A percentile compares a stretch with the other conserved stretches of the same genome.
Conservation (phyloP, 768 basidiomycete species). For the Suillus ampliporus region DNA sequence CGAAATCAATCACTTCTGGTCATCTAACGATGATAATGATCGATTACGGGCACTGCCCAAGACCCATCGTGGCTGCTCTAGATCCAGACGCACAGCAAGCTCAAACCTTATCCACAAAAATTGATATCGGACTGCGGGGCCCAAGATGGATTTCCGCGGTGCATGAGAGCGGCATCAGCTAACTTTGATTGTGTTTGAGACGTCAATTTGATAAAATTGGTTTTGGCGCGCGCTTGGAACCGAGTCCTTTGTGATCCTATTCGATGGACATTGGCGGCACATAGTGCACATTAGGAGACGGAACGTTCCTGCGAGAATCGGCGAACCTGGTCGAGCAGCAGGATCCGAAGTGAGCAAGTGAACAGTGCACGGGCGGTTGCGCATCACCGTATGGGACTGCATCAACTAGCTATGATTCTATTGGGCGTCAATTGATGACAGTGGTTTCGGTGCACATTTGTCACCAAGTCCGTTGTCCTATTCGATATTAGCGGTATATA, state of each 20-base stretch:
- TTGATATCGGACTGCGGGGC: neutral
- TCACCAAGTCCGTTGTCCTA: neutral
- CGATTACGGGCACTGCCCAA: neutral
- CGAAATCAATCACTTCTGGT: neutral
- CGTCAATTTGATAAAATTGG: neutral
- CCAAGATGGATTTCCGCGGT: neutral
- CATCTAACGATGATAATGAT: neutral
- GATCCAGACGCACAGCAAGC: neutral
- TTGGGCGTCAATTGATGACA: neutral
- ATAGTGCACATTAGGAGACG: neutral
- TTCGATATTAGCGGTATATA: neutral
- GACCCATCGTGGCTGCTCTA: neutral
- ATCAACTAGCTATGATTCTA: neutral
- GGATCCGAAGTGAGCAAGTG: neutral
- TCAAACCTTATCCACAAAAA: neutral
- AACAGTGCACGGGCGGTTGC: neutral
- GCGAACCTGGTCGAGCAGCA: neutral
- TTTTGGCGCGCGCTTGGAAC: neutral
- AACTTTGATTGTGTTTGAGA: too few species aligned
- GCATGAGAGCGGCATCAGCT: neutral
- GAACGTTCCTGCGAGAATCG: neutral
- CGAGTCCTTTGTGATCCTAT: neutral
- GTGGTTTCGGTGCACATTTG: neutral
- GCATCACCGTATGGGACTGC: neutral
- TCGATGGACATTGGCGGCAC: neutral